Percentiles rank a stretch among this genome's conserved stretches.
Conservation (phyloP, 108 stramenopile species). For the Nitzschia sp. region DNA sequence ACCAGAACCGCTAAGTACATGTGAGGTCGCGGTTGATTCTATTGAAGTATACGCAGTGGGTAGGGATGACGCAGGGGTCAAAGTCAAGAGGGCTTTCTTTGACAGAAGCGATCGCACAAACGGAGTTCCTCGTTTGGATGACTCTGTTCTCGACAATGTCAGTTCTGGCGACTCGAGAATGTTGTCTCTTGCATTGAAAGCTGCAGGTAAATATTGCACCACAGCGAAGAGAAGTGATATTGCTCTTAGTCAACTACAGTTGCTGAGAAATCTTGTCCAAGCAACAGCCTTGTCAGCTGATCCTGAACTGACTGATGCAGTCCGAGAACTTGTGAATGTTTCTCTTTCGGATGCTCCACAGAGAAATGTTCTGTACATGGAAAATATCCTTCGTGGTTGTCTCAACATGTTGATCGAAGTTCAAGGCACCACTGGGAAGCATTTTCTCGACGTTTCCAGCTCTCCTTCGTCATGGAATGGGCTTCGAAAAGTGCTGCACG, state of each 20-base stretch:
- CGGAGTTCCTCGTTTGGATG: neutral
- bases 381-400: conserved; percentile 56
- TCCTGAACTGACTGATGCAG: conserved; percentile 31
- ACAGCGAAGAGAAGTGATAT: neutral
- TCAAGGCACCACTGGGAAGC: conserved; percentile 26
- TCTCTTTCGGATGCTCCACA: conserved; percentile 31
- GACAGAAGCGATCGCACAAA: neutral
- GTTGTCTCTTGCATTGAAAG: conserved; percentile 32
- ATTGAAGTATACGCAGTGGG: conserved; percentile 69
- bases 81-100: neutral
- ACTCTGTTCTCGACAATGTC: neutral
- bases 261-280: conserved; percentile 43
- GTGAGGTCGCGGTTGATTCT: conserved; percentile 58
- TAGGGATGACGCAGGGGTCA: conserved; percentile 15
- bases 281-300: conserved; percentile 43
- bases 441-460: conserved; percentile 15
- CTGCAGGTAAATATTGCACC: neutral
- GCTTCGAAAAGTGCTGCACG: conserved; percentile 15
- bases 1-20: conserved; percentile 45
- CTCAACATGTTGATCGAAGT: conserved; percentile 26
- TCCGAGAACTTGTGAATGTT: conserved; percentile 39
- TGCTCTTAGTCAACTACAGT: neutral
- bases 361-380: conserved; percentile 40
- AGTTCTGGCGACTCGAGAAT: conserved; percentile 9
- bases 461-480: conserved; percentile 8